phyloP scores from a whole-genome alignment of 2,329 filamentous ascomycete genomes.

The Fusarium pseudograminearum region DNA sequence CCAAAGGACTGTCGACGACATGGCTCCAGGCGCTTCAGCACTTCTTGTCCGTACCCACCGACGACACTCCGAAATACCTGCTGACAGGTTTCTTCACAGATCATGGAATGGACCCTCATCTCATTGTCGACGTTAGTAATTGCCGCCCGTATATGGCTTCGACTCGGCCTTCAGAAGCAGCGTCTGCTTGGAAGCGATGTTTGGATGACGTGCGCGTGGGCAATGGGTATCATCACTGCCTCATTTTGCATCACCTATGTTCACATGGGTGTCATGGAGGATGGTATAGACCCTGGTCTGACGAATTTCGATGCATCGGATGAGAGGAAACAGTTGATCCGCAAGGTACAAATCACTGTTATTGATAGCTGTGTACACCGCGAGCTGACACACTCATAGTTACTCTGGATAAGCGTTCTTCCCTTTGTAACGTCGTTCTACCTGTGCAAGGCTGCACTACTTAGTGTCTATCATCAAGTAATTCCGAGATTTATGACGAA shows the following conservation, averaged over 20 bases:
- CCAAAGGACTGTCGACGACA: not conserved
- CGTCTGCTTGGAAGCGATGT: slow-evolving; percentile 26
- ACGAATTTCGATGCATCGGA: not conserved
- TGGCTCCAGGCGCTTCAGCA: slow-evolving; percentile 12
- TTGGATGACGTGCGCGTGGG: slow-evolving; percentile 28
- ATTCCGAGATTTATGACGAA: slow-evolving; percentile 30
- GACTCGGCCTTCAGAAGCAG: slow-evolving; percentile 26
- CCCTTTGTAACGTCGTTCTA: slow-evolving; percentile 33
- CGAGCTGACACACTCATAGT: not conserved
- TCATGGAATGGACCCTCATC: slow-evolving; percentile 29
- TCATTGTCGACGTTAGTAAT: slow-evolving; percentile 20
- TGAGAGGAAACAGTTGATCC: not conserved
- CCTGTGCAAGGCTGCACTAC: slow-evolving; percentile 29
- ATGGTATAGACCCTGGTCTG: not conserved
- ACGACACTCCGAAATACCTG: accelerated
- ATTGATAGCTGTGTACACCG: accelerated
- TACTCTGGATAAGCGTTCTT: slow-evolving; percentile 28
- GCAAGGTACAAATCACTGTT: not conserved
- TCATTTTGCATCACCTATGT: slow-evolving; percentile 9
- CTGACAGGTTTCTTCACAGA: slow-evolving; percentile 11
- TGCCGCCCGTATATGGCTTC: slow-evolving; percentile 31
- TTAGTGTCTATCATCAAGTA: slow-evolving; percentile 23
- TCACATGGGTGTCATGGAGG: slow-evolving; percentile 22
- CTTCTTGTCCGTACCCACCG: slow-evolving; percentile 9
- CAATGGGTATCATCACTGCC: not conserved